Evolutionary conservation across 164 flowering plant species (phyloP).

Genomic region (Hamamelis virginiana): DNA sequence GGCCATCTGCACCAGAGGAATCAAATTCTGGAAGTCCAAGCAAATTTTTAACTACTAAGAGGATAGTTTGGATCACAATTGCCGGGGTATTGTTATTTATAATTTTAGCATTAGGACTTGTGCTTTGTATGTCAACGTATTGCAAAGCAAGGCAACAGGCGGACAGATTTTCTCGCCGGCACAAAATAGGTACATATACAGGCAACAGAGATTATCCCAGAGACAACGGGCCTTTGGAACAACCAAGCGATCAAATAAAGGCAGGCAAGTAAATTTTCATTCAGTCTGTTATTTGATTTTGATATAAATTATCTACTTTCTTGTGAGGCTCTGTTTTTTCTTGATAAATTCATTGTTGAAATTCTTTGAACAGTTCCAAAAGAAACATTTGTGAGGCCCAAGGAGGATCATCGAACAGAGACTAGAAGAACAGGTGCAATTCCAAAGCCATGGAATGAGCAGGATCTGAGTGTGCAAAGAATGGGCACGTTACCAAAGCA

Average conservation of each 20-base stretch:
- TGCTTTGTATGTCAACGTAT: slow-evolving; percentile 43
- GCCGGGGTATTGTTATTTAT: slow-evolving; percentile 39
- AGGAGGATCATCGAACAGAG: slow-evolving; percentile 33
- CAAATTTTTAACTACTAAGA: slow-evolving; percentile 34
- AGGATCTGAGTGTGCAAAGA: slow-evolving; percentile 26
- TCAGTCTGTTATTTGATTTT: neutral
- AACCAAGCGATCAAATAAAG: slow-evolving; percentile 30
- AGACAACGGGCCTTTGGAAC: slow-evolving; percentile 28
- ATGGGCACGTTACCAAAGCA: slow-evolving; percentile 18
- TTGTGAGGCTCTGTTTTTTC: neutral
- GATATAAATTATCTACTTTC: neutral
- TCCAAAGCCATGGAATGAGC: slow-evolving; percentile 30
- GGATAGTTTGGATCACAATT: slow-evolving; percentile 50
- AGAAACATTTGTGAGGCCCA: slow-evolving; percentile 27
- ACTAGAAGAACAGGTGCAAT: slow-evolving; percentile 19
- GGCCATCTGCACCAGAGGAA: slow-evolving; percentile 40
- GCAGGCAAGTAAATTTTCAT: slow-evolving; percentile 36
- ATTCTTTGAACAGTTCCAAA: slow-evolving; percentile 35
- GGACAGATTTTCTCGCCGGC: slow-evolving; percentile 31
- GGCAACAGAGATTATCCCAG: slow-evolving; percentile 33
- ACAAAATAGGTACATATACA: slow-evolving; percentile 42
- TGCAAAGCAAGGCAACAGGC: slow-evolving; percentile 29
- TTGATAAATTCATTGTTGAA: neutral
- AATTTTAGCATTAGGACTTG: slow-evolving; percentile 34
- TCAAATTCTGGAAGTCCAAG: slow-evolving; percentile 31